Base-by-base conservation (phyloP, 1,139 yeast species). In the Debaryomyces psychrophilus region DNA sequence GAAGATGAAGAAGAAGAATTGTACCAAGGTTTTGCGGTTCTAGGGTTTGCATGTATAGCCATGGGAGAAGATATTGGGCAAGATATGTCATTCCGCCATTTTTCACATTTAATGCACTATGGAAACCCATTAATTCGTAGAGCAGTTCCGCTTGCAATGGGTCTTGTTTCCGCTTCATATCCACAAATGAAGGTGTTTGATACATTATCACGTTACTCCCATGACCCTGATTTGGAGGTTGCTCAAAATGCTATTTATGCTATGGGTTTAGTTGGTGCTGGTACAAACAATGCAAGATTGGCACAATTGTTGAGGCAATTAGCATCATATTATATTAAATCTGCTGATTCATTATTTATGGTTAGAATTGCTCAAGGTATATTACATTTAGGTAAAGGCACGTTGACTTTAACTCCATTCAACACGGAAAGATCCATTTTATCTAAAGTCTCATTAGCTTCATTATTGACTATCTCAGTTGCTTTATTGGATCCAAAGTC, bases 11-110 rank as follows among this genome's bases (percentile, higher is more conserved):
- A 77, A 44, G 90, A 85, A 52, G 86, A 83, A 56, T 79, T 85
- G 48, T 81, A 82, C 59, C 90, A 90, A 61, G 95, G 92, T 1
- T 89, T 89, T 61, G 95, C 98, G 4, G 98, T 95, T 17, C 77
- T 95, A 45, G 99, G 99, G 50, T 80, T 95, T 56, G 99, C 98
- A 0, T 79, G 87, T 57, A 88, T 95, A 62, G 95, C 98, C 23
- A 86, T 95, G 90, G 99, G 99, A 52, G 99, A 95, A 68, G 96
- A 90, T 54, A 89, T 95, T 67, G 99, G 99, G 35, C 95, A 88
- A 66, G 98, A 93, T 59, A 95, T 95, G 99, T 86, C 95, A 11
- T 73, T 93, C 60, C 93, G 99, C 66, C 99, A 95, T 68, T 93
- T 92, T 64, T 92, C 96, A 43, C 99, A 95, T 67, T 77, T 92